Evolutionary conservation across 768 basidiomycete species (phyloP), one percentile per base, ranked within the genome.

Genomic region (Thelephora aurantiotincta): DNA sequence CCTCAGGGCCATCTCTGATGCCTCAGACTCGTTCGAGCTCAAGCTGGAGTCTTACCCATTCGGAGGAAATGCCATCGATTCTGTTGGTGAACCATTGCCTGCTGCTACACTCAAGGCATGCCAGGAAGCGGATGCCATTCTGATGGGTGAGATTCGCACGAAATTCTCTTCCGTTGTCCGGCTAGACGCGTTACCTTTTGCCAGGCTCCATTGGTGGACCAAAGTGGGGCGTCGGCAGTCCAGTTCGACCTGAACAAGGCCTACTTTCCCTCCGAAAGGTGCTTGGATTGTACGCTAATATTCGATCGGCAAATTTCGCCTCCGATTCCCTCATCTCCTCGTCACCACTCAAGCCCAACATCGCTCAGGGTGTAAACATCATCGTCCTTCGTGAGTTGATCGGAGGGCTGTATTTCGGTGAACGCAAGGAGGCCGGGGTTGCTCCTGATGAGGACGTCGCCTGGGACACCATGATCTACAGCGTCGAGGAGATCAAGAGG

Each of bases 201-300:
- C 1, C 48, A 97, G 94, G 94, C 54, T 83, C 94, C 16, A 87
- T 98, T 54, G 96, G 96, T 50, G 96, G 96, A n/a, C 96, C 96
- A 12, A 97, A 97, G 66, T 99, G 96, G 96, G 93, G 91, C 43
- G 84, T 93, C 2, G 76, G 80, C 48, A 74, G 77, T 51, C 82
- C 83, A 62, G 78, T 97, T 47, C 81, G 96, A 48, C 96, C 96
- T 14, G 96, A 99, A 63, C 77, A 78, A 51, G 96, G 96, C 47
- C 75, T 99, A 11, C 79, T 99, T 23, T 62, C 69, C 6, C 75
- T 99, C 46, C 82, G 96, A 55, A 98, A 99, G 65, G 78, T 75
- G 33, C 81, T 98, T 47, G 94, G 92, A 18, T 77, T 98, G 43
- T 98, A 93, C 67, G 94, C 91, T 61, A 99, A 99, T 68, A 96